These are phyloP conservation scores for Coniophora puteana DNA, from an alignment of 1,284 basidiomycete species.

Conservation along the genomic window DNA sequence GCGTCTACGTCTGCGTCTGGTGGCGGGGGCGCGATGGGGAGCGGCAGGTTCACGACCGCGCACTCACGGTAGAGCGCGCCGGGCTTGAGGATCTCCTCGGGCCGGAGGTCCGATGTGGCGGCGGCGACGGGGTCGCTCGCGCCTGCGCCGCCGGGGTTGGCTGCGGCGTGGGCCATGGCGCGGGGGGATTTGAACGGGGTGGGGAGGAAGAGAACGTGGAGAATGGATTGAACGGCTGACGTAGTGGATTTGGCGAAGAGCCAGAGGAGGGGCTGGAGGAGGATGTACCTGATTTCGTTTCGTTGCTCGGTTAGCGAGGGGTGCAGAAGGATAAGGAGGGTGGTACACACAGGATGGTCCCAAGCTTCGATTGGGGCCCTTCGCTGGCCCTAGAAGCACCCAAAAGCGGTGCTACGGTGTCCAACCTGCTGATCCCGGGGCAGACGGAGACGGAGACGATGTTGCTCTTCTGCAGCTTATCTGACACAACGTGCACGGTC, in stretches of 20 bases:
- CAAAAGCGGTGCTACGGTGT: conserved; percentile 58
- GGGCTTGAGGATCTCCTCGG: conserved; percentile 64
- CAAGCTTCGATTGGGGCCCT: conserved; percentile 37
- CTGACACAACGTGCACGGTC: conserved; percentile 44
- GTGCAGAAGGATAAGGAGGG: conserved; percentile 10
- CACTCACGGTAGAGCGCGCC: conserved; percentile 76
- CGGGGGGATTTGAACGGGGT: conserved; percentile 59
- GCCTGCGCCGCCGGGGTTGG: background rate
- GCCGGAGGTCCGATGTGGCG: conserved; percentile 16
- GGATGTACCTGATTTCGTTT: conserved; percentile 44
- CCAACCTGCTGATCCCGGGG: conserved; percentile 67
- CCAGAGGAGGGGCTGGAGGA: conserved; percentile 55
- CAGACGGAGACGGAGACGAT: conserved; percentile 69
- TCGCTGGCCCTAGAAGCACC: conserved; percentile 38
- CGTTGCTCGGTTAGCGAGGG: conserved; percentile 8
- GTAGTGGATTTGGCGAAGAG: conserved; percentile 60
- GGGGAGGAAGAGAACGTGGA: conserved; percentile 73
- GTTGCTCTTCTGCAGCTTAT: conserved; percentile 57
- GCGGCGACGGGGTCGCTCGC: too few species aligned
- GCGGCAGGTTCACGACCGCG: conserved; percentile 48
- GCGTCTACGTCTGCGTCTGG: conserved; percentile 8
- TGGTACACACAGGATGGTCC: conserved; percentile 40
- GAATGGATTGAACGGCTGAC: conserved; percentile 55
- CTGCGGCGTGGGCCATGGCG: background rate
- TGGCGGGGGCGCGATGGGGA: conserved; percentile 33